Evolutionary conservation across 257 asterid species (phyloP).

Genomic region (Perilla frutescens): DNA sequence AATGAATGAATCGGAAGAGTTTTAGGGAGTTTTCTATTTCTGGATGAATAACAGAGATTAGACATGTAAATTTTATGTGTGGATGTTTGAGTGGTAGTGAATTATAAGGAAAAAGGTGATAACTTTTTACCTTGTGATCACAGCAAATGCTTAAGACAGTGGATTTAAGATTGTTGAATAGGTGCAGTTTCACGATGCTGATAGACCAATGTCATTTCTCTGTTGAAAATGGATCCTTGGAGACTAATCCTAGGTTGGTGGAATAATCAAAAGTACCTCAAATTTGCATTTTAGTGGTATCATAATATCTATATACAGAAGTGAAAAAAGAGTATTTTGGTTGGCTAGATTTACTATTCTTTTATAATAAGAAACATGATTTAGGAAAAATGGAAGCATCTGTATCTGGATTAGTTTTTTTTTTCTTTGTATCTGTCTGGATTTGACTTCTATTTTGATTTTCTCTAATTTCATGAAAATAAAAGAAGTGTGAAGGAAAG

Average conservation of each 20-base stretch:
- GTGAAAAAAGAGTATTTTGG: background rate
- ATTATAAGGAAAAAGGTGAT: background rate
- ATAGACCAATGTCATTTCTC: conserved; percentile 30
- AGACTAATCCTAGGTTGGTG: conserved; percentile 36
- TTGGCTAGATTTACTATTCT: conserved; percentile 20
- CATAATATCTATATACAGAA: background rate
- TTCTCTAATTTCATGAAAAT: background rate
- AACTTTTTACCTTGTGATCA: conserved; percentile 8
- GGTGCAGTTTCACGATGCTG: conserved; percentile 18
- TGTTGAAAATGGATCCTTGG: conserved; percentile 27
- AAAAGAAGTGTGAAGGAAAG: conserved; percentile 16
- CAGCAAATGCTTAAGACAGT: conserved; percentile 20
- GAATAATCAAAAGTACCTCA: conserved; percentile 3
- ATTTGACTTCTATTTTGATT: conserved; percentile 6
- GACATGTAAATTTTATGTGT: conserved; percentile 16
- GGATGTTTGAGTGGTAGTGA: conserved; percentile 12
- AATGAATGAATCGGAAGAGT: conserved; percentile 3
- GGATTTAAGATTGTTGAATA: background rate
- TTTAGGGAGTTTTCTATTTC: background rate
- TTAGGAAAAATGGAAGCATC: conserved; percentile 26
- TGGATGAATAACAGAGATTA: conserved; percentile 14
- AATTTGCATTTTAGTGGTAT: background rate
- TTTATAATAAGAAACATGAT: background rate
- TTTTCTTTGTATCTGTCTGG: background rate
- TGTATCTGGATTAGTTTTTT: conserved; percentile 19